Base-by-base conservation (phyloP, 2,329 filamentous ascomycete genomes). In the Fusarium kyushuense region DNA sequence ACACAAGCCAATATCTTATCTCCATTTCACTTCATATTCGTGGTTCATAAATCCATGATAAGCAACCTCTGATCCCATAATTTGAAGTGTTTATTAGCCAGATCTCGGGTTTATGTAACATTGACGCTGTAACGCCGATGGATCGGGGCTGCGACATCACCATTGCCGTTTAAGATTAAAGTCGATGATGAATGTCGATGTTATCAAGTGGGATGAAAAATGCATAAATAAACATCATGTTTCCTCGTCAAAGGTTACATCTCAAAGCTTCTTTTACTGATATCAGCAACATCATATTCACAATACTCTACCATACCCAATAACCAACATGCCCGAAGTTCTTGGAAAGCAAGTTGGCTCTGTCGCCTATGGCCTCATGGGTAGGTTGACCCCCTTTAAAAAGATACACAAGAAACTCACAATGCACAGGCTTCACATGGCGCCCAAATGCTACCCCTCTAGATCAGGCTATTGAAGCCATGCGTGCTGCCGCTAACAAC, bases 361-460 rank as follows among this genome's bases (percentile, higher is more conserved):
- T 32, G 83, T 84, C 45, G 86, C 86, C 74, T 86, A 81, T 70
- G 86, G 86, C 66, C 79, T 87, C 38, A 86, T 88, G 84, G 80
- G 84, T 84, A 77, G 19, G 14, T 25, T 16, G 29, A 29, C 11
- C 4, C 16, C 14, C 11, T 2, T 29, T 6, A 12, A 25, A 10
- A 23, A 29, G 17, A 36, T n/a, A 12, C 6, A 12, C 11, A 19
- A 29, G 32, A 29, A 8, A 40, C 40, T 42, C 4, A 36, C 35
- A 35, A 35, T 12, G 16, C 5, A n/a, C 21, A 83, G 81, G 81
- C 68, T 73, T 85, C 38, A 83, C 81, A 25, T 82, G 82, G 81
- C 79, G 80, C 23, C 72, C 74, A 30, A 69, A 75, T 17, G 77
- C 78, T 2, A 75, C 77, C 12, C 75, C 84, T 4, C 73, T 84